Evolutionary conservation across 2,329 filamentous ascomycete genomes (phyloP).

Genomic region (Colletotrichum brevisporum): DNA sequence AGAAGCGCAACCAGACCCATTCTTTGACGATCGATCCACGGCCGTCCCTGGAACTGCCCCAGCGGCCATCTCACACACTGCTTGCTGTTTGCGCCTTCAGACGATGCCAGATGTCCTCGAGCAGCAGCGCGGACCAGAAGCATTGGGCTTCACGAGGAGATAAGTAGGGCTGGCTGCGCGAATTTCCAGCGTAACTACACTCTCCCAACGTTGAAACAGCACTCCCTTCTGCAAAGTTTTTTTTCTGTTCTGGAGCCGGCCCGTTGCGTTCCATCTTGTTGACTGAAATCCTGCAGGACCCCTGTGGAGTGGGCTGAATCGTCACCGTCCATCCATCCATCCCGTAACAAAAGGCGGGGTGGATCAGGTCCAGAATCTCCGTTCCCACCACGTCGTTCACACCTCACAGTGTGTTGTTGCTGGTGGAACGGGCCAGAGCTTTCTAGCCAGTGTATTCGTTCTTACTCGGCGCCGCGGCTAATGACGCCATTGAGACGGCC

Average conservation of each 20-base stretch:
- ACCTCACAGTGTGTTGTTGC: constrained; percentile 16
- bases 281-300: constrained; percentile 13
- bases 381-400: neutral
- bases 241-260: neutral
- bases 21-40: constrained; percentile 33
- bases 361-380: constrained; percentile 33
- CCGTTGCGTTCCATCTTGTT: neutral
- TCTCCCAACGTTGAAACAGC: neutral
- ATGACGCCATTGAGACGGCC: constrained; percentile 35
- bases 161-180: neutral
- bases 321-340: constrained; percentile 21
- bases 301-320: constrained; percentile 27
- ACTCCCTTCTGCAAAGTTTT: neutral
- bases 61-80: neutral
- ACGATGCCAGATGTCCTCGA: constrained; percentile 17
- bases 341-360: constrained; percentile 6
- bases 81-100: constrained; percentile 17
- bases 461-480: constrained; percentile 7
- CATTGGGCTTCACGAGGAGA: neutral
- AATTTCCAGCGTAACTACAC: neutral
- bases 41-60: constrained; percentile 24
- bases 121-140: constrained; percentile 9
- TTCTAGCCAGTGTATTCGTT: constrained; percentile 4
- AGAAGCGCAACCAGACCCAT: constrained; percentile 24
- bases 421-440: constrained; percentile 20